A percentile compares a stretch with the other conserved stretches of the same genome.
Conservation (phyloP, 2,329 filamentous ascomycete species). For the Xenosphaeropsis pyriputrescens region DNA sequence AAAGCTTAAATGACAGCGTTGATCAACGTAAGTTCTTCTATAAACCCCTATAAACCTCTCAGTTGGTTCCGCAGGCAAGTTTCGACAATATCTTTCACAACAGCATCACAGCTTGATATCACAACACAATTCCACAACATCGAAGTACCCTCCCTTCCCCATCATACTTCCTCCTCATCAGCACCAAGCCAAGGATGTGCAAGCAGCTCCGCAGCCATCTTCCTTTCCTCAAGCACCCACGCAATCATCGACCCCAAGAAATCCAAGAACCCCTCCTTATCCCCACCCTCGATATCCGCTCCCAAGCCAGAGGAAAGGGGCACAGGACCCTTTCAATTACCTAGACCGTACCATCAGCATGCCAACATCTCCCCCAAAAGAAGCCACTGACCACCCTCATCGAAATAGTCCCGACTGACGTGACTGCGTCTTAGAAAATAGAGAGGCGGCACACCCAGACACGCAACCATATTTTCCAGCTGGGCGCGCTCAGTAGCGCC, state of each 20-base stretch:
- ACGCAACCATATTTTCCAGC: slow-evolving; percentile 13
- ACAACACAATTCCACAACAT: no score
- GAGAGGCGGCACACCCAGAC: slow-evolving; percentile 13
- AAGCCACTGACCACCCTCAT: slow-evolving; percentile 11
- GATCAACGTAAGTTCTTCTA: no score
- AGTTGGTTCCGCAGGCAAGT: no score
- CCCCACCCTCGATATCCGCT: slow-evolving; percentile 13
- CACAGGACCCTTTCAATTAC: background rate
- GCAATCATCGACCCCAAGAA: slow-evolving; percentile 17
- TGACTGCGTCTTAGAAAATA: slow-evolving; percentile 13
- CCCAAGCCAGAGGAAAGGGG: slow-evolving; percentile 1
- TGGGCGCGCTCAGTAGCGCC: slow-evolving; percentile 6
- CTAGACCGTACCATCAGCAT: no score
- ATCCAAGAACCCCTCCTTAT: slow-evolving; percentile 16
- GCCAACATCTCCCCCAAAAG: no score
- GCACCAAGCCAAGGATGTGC: slow-evolving; percentile 15
- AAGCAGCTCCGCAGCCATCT: slow-evolving; percentile 17
- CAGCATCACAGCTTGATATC: no score
- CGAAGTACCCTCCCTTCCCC: no score
- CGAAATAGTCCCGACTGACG: slow-evolving; percentile 11
- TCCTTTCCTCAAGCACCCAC: slow-evolving; percentile 19
- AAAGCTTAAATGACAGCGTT: no score
- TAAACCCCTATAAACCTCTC: no score
- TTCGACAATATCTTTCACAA: no score
- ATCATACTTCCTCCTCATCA: background rate